Conservation (phyloP, 2,329 filamentous ascomycete genomes). For the Stagonosporopsis cucurbitacearum region DNA sequence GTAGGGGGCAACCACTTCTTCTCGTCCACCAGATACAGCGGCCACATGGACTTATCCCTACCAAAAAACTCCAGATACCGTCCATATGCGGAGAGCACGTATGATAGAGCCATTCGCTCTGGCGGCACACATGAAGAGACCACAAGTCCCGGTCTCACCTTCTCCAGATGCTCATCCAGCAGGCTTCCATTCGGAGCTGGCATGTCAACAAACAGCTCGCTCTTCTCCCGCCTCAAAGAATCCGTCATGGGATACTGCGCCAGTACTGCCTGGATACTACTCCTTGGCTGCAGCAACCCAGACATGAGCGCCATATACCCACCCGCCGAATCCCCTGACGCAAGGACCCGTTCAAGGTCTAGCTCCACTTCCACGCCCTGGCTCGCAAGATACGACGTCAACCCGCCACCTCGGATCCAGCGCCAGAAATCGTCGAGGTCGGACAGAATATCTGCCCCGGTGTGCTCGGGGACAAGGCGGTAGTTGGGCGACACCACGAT, state of each 20-base stretch:
- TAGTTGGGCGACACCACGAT: slow-evolving; percentile 59
- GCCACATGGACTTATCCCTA: slow-evolving; percentile 31
- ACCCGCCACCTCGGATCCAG: slow-evolving; percentile 47
- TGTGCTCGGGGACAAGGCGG: slow-evolving; percentile 59
- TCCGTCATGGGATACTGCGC: slow-evolving; percentile 42
- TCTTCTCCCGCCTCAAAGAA: slow-evolving; percentile 10
- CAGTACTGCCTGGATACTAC: slow-evolving; percentile 32
- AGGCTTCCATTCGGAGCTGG: slow-evolving; percentile 19
- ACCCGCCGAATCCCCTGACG: slow-evolving; percentile 49
- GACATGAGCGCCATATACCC: slow-evolving; percentile 49
- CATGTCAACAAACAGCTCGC: slow-evolving; percentile 1
- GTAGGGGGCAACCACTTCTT: slow-evolving; percentile 36
- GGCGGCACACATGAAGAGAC: slow-evolving; percentile 30
- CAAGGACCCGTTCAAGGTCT: slow-evolving; percentile 39
- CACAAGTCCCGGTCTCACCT: slow-evolving; percentile 25
- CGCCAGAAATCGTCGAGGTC: slow-evolving; percentile 58
- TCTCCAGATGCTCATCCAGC: slow-evolving; percentile 32
- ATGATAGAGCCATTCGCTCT: slow-evolving; percentile 22
- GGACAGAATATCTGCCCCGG: slow-evolving; percentile 54
- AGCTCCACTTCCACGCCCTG: slow-evolving; percentile 20
- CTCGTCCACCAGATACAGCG: slow-evolving; percentile 34
- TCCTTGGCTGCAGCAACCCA: slow-evolving; percentile 27
- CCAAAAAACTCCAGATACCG: slow-evolving; percentile 41
- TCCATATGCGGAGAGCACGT: slow-evolving; percentile 28
- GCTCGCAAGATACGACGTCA: slow-evolving; percentile 21